These are phyloP conservation scores for Plasmodium cynomolgi DNA, from an alignment of 169 alveolate genomes.

Conservation along the genomic window DNA sequence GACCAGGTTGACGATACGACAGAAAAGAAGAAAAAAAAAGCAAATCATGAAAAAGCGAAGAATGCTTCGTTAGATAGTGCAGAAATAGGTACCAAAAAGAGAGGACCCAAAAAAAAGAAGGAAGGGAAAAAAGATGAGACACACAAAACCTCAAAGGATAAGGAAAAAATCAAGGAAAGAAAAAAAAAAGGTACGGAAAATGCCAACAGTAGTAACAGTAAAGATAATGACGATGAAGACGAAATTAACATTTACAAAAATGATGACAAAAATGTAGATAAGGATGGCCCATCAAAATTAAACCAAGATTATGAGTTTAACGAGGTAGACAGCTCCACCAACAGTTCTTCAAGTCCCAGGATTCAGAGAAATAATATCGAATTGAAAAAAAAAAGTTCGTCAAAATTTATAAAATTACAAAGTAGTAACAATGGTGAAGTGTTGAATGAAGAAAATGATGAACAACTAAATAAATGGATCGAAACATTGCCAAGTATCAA, in stretches of 20 bases:
- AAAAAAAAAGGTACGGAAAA: slow-evolving; percentile 3
- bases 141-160: slow-evolving; percentile 9
- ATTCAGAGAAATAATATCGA: slow-evolving; percentile 34
- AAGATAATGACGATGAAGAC: slow-evolving; percentile 5
- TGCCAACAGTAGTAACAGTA: neutral
- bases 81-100: slow-evolving; percentile 5
- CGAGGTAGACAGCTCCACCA: slow-evolving; percentile 41
- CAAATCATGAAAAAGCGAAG: neutral
- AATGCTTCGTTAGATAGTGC: slow-evolving; percentile 4
- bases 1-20: neutral
- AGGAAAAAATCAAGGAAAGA: neutral
- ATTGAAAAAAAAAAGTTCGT: slow-evolving; percentile 46
- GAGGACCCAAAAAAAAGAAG: slow-evolving; percentile 23
- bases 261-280: neutral
- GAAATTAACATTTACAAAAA: slow-evolving; percentile 4
- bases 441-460: slow-evolving; percentile 18
- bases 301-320: neutral
- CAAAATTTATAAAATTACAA: slow-evolving; percentile 34
- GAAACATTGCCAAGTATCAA: slow-evolving; percentile 33
- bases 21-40: slow-evolving; percentile 15
- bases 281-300: neutral
- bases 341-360: slow-evolving; percentile 42
- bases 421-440: slow-evolving; percentile 8
- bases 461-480: slow-evolving; percentile 49
- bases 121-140: neutral